phyloP scores from a whole-genome alignment of 1,284 basidiomycete species.

The Somion occarium region DNA sequence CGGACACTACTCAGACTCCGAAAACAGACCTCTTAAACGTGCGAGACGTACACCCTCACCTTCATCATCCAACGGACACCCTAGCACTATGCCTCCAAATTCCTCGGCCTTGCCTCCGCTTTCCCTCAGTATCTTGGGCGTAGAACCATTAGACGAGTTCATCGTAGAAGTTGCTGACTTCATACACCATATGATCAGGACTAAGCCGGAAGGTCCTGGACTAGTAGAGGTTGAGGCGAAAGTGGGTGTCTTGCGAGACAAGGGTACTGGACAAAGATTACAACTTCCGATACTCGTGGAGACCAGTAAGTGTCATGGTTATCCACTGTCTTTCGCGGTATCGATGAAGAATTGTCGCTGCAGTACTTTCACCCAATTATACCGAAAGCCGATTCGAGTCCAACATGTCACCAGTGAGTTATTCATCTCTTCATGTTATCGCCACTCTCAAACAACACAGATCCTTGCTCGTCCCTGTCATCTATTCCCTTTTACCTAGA shows the following conservation, averaged over 20 bases:
- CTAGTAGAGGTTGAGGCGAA: conserved; percentile 89
- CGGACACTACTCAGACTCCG: conserved; percentile 23
- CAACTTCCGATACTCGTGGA: conserved; percentile 78
- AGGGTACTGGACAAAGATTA: conserved; percentile 51
- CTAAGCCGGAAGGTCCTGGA: conserved; percentile 37
- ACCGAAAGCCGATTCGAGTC: conserved; percentile 79
- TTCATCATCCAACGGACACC: conserved; percentile 14
- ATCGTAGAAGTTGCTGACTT: conserved; percentile 91
- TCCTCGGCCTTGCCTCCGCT: conserved; percentile 55
- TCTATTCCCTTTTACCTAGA: conserved; percentile 35
- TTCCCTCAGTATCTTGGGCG: conserved; percentile 85
- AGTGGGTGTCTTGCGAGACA: conserved; percentile 77
- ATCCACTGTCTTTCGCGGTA: no score
- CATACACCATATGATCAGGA: conserved; percentile 66
- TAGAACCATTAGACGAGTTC: conserved; percentile 93
- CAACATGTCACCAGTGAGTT: conserved; percentile 82
- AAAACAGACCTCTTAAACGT: conserved; percentile 28
- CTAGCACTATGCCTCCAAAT: no score
- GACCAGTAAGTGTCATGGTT: conserved; percentile 71
- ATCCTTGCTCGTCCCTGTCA: conserved; percentile 2
- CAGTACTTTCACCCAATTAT: conserved; percentile 46
- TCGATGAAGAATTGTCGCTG: neutral
- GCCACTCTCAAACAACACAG: conserved; percentile 13
- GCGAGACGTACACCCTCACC: conserved; percentile 24
- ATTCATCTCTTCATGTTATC: neutral